Percentiles rank a stretch among this genome's conserved stretches.
These are phyloP conservation scores for Apostasia shenzhenica DNA, from an alignment of 106 monocot genomes.

Conservation along the genomic window DNA sequence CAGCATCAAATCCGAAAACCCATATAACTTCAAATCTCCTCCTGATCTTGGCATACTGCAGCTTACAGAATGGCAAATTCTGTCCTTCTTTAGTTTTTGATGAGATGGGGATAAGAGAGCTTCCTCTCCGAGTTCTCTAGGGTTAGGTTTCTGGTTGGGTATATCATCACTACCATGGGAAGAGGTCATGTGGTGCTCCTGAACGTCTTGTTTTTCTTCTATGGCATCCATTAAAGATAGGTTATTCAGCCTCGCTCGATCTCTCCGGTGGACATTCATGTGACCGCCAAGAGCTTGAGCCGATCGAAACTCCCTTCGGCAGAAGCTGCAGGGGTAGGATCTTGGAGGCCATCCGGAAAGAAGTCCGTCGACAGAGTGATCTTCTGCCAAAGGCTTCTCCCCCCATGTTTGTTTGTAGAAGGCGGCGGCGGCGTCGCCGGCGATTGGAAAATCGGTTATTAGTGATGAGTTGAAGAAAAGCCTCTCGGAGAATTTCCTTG, in stretches of 20 bases:
- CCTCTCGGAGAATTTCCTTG: slow-evolving; percentile 4
- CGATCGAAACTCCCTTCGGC: slow-evolving; percentile 62
- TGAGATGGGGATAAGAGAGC: too few species aligned
- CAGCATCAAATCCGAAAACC: too few species aligned
- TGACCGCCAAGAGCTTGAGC: slow-evolving; percentile 32
- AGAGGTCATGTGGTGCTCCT: too few species aligned
- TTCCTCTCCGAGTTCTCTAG: background rate
- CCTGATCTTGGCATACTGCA: too few species aligned
- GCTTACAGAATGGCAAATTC: too few species aligned
- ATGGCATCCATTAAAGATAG: background rate
- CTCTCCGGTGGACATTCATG: slow-evolving; percentile 59
- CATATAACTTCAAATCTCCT: too few species aligned
- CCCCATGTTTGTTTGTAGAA: slow-evolving; percentile 38
- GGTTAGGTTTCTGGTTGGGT: slow-evolving; percentile 24
- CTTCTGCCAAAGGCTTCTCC: slow-evolving; percentile 57
- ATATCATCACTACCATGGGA: too few species aligned
- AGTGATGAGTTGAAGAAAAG: slow-evolving; percentile 9
- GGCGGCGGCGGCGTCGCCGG: background rate
- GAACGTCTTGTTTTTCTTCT: background rate
- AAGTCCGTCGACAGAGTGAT: slow-evolving; percentile 22
- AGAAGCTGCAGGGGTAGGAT: slow-evolving; percentile 72
- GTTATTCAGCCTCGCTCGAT: slow-evolving; percentile 54
- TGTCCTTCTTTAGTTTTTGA: too few species aligned
- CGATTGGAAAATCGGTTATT: background rate
- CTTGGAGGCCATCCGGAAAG: slow-evolving; percentile 61